Evolutionary conservation across 768 basidiomycete genomes (phyloP).

Genomic region (Tephrocybe sp.): DNA sequence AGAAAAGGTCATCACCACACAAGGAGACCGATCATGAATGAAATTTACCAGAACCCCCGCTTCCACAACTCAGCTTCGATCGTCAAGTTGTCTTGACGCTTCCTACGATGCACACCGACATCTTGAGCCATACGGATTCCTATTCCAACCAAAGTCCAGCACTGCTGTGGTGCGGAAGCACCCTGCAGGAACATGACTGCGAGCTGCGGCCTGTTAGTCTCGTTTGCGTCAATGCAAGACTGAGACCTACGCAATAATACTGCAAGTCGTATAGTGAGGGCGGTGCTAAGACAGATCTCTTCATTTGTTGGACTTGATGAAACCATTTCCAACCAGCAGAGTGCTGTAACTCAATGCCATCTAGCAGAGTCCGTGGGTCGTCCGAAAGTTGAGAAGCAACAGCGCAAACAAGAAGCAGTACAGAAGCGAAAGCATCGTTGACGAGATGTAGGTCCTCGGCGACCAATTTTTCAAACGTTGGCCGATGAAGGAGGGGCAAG

Average conservation of each 20-base stretch:
- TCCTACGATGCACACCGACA: constrained; percentile 67
- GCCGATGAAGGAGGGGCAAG: constrained; percentile 71
- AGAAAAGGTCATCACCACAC: neutral
- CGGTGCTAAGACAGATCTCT: constrained; percentile 60
- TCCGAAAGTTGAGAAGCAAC: constrained; percentile 58
- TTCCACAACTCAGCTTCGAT: constrained; percentile 77
- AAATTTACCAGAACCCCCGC: constrained; percentile 57
- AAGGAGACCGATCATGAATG: constrained; percentile 12
- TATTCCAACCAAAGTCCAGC: constrained; percentile 71
- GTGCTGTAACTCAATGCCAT: constrained; percentile 36
- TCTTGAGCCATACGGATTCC: constrained; percentile 78
- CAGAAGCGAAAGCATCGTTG: constrained; percentile 53
- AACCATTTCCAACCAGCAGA: constrained; percentile 69
- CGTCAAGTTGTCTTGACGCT: constrained; percentile 31
- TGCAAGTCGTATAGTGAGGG: constrained; percentile 78
- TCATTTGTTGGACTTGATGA: constrained; percentile 65
- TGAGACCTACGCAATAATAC: constrained; percentile 49
- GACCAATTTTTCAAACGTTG: constrained; percentile 58
- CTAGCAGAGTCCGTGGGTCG: constrained; percentile 54
- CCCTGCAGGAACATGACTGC: constrained; percentile 54
- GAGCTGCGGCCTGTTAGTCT: constrained; percentile 33
- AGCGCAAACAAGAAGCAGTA: constrained; percentile 72
- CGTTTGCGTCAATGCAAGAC: neutral
- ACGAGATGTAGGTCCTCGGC: constrained; percentile 47
- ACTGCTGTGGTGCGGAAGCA: constrained; percentile 59